phyloP scores from a whole-genome alignment of 1,284 basidiomycete species.

The Leccinum subrobustum region DNA sequence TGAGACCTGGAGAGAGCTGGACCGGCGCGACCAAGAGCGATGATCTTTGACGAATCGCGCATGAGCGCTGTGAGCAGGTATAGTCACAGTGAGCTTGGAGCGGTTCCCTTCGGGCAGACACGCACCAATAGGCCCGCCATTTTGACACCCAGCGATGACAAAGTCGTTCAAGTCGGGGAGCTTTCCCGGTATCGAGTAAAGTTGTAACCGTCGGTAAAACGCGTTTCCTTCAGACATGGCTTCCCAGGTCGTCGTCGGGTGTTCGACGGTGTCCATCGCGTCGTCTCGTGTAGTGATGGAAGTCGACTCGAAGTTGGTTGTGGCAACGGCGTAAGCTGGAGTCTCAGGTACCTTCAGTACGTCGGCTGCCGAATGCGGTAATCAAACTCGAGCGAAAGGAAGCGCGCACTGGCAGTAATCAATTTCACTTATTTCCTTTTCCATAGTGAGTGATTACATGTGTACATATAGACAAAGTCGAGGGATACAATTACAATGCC shows the following conservation, averaged over 20 bases:
- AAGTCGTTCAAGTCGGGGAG: constrained; percentile 81
- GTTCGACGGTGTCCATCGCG: constrained; percentile 45
- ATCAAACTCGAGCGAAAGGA: neutral
- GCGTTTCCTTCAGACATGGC: constrained; percentile 76
- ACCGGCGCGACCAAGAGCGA: constrained; percentile 68
- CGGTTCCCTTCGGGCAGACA: neutral
- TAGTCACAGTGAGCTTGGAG: neutral
- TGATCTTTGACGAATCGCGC: constrained; percentile 80
- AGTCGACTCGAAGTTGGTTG: neutral
- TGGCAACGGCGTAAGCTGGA: no score
- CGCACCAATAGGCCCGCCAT: constrained; percentile 87
- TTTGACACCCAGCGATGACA: constrained; percentile 76
- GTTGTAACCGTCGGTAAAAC: constrained; percentile 78
- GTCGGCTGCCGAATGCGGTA: constrained; percentile 7
- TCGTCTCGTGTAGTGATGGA: neutral
- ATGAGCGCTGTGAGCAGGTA: constrained; percentile 64
- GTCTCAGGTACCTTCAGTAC: neutral
- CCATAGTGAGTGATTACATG: neutral
- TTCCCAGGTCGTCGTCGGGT: constrained; percentile 78
- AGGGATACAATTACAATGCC: constrained; percentile 9
- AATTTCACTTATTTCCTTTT: no score
- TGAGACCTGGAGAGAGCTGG: constrained; percentile 70
- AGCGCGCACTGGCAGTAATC: no score
- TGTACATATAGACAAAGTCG: neutral
- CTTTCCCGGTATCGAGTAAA: constrained; percentile 84